These are phyloP conservation scores for Nematocida sp. DNA, from an alignment of 371 early-diverging fungal species.

Conservation along the genomic window DNA sequence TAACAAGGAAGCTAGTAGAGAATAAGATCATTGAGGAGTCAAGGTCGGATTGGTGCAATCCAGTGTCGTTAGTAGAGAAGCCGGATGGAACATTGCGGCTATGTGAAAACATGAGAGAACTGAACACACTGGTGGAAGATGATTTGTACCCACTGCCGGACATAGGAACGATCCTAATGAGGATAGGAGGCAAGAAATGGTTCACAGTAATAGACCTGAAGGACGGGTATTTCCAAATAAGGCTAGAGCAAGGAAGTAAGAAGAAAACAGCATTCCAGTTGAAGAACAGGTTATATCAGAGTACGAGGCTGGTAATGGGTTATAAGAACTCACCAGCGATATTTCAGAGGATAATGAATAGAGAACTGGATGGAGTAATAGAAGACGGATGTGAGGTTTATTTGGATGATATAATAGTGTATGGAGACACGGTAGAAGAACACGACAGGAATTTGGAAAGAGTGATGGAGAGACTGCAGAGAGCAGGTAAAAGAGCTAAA, in stretches of 20 bases:
- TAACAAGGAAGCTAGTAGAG: background rate
- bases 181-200: background rate
- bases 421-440: background rate
- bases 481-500: background rate
- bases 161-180: background rate
- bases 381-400: background rate
- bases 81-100: constrained; percentile 20
- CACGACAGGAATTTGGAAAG: constrained; percentile 3
- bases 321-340: constrained; percentile 57
- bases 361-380: constrained; percentile 22
- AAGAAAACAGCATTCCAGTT: constrained; percentile 58
- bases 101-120: constrained; percentile 18
- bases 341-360: constrained; percentile 50
- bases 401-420: constrained; percentile 13
- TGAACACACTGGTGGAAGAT: constrained; percentile 9
- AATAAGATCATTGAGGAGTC: constrained; percentile 15
- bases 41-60: constrained; percentile 21
- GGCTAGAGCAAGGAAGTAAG: background rate
- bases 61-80: constrained; percentile 24
- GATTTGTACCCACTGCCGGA: constrained; percentile 30
- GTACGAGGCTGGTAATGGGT: constrained; percentile 32
- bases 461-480: background rate
- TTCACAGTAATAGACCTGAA: constrained; percentile 35
- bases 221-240: constrained; percentile 24
- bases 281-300: constrained; percentile 28